phyloP scores from a whole-genome alignment of 306 rosid genomes.

The Datisca glomerata region DNA sequence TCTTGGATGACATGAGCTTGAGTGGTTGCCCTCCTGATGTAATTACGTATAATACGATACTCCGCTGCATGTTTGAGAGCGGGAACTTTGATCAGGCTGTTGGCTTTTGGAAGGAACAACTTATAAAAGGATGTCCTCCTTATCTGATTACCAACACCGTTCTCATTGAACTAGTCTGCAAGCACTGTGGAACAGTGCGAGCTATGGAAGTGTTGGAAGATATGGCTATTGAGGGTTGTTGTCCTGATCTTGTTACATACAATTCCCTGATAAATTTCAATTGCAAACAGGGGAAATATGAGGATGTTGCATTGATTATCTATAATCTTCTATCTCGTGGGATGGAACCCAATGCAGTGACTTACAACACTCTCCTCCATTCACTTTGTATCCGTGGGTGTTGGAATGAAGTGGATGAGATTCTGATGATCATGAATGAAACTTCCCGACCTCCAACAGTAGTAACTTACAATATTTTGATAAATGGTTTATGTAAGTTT shows the following conservation, averaged over 20 bases:
- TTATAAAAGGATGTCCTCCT: slow-evolving; percentile 81
- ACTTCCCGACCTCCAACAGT: slow-evolving; percentile 40
- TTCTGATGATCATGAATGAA: slow-evolving; percentile 56
- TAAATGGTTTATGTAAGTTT: slow-evolving; percentile 62
- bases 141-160: slow-evolving; percentile 66
- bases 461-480: slow-evolving; percentile 68
- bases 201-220: slow-evolving; percentile 82
- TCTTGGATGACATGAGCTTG: slow-evolving; percentile 63
- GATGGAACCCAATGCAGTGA: slow-evolving; percentile 48
- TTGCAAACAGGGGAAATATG: slow-evolving; percentile 49
- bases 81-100: slow-evolving; percentile 50
- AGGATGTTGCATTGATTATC: slow-evolving; percentile 45
- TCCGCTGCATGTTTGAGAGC: slow-evolving; percentile 45
- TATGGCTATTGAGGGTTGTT: slow-evolving; percentile 67
- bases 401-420: slow-evolving; percentile 62
- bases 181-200: slow-evolving; percentile 36
- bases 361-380: slow-evolving; percentile 72
- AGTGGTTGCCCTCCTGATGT: slow-evolving; percentile 88
- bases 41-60: slow-evolving; percentile 61
- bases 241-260: slow-evolving; percentile 66
- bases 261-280: slow-evolving; percentile 58
- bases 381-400: slow-evolving; percentile 47
- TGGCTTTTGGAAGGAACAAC: slow-evolving; percentile 66
- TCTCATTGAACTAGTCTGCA: slow-evolving; percentile 68
- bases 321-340: slow-evolving; percentile 41